These are phyloP conservation scores for Phlyctochytrium arcticum DNA, from an alignment of 192 early-diverging fungal genomes.

Conservation along the genomic window DNA sequence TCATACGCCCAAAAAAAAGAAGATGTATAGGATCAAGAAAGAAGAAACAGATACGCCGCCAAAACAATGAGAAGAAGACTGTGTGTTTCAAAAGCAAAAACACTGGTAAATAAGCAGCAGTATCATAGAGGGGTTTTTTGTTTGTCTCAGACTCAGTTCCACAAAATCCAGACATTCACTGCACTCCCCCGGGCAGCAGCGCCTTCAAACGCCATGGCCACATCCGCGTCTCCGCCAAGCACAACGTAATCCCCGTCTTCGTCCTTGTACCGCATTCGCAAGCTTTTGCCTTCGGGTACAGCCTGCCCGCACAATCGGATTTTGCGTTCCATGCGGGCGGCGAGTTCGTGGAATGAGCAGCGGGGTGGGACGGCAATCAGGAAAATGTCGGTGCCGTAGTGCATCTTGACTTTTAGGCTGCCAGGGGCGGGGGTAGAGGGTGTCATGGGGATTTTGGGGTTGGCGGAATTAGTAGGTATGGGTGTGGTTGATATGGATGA, in stretches of 20 bases:
- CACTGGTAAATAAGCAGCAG: too few relatives aligned
- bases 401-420: slow-evolving; percentile 61
- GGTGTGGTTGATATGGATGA: too few relatives aligned
- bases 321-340: slow-evolving; percentile 83
- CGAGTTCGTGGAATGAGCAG: slow-evolving; percentile 71
- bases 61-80: too few relatives aligned
- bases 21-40: too few relatives aligned
- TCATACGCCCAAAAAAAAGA: too few relatives aligned
- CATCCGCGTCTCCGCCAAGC: slow-evolving; percentile 86
- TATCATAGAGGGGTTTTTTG: too few relatives aligned
- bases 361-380: slow-evolving; percentile 77
- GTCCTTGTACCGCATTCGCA: slow-evolving; percentile 82
- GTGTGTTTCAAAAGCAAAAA: too few relatives aligned
- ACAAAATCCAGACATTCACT: too few relatives aligned
- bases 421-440: background rate
- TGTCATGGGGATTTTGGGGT: background rate
- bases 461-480: background rate
- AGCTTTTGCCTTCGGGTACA: slow-evolving; percentile 41
- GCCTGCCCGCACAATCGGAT: slow-evolving; percentile 72
- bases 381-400: slow-evolving; percentile 85
- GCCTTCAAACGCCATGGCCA: slow-evolving; percentile 92
- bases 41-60: too few relatives aligned
- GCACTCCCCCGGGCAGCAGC: too few relatives aligned
- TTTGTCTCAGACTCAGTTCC: too few relatives aligned
- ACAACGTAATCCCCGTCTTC: slow-evolving; percentile 89